Evolutionary conservation across 495 filamentous ascomycete species (phyloP).

Genomic region (Lasiosphaeris hirsuta): DNA sequence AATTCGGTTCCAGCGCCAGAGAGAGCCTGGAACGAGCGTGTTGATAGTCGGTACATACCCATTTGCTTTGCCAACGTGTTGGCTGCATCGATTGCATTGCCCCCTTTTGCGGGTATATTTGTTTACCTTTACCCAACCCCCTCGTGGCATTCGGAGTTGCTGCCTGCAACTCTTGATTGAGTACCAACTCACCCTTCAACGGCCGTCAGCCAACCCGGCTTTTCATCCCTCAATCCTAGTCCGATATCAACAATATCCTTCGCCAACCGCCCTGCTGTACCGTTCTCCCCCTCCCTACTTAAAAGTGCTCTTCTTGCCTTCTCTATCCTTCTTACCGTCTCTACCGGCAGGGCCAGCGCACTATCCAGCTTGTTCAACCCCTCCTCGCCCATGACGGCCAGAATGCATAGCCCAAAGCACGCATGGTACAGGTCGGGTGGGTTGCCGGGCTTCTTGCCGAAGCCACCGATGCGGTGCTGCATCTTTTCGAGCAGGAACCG

Average conservation of each 20-base stretch:
- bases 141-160: no score
- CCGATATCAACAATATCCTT: slow-evolving; percentile 27
- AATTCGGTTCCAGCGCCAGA: background rate
- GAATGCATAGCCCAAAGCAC: slow-evolving; percentile 77
- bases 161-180: background rate
- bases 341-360: slow-evolving; percentile 60
- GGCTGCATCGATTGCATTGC: no score
- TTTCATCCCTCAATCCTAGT: slow-evolving; percentile 11
- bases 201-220: slow-evolving; percentile 17
- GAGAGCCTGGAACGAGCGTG: background rate
- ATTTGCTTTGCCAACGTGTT: no score
- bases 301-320: slow-evolving; percentile 34
- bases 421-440: slow-evolving; percentile 89
- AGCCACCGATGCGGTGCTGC: slow-evolving; percentile 89
- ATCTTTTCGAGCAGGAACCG: slow-evolving; percentile 81
- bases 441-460: slow-evolving; percentile 77
- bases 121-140: no score
- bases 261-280: slow-evolving; percentile 6
- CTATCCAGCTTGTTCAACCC: slow-evolving; percentile 63
- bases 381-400: slow-evolving; percentile 63
- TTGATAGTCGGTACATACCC: background rate
- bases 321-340: slow-evolving; percentile 44
- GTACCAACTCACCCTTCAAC: background rate
- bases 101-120: no score
- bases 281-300: slow-evolving; percentile 12